These are phyloP conservation scores for Curvularia lunata DNA, from an alignment of 2,329 filamentous ascomycete species.

Conservation along the genomic window DNA sequence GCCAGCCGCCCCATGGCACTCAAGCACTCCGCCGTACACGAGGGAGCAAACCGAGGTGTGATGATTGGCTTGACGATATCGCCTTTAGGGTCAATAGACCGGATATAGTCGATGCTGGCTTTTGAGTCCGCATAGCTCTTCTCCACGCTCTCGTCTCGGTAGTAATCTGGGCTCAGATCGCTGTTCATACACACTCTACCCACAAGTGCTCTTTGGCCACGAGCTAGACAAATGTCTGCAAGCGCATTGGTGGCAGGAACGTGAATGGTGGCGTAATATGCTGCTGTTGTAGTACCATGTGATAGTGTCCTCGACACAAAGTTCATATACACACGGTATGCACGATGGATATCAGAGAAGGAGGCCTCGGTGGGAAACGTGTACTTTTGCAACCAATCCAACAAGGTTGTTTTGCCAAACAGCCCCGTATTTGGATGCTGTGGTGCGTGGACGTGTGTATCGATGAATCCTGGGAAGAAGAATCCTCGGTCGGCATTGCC, in stretches of 20 bases:
- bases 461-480: conserved; percentile 86
- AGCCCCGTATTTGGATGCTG: conserved; percentile 95
- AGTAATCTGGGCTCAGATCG: conserved; percentile 74
- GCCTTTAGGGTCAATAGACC: conserved; percentile 67
- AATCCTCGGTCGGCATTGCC: conserved; percentile 66
- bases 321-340: conserved; percentile 74
- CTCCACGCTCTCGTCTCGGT: conserved; percentile 73
- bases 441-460: conserved; percentile 93
- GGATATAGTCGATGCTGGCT: conserved; percentile 64
- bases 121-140: conserved; percentile 61
- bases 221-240: conserved; percentile 76
- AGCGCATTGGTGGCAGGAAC: conserved; percentile 90
- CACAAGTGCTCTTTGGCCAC: conserved; percentile 88
- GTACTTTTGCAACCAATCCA: conserved; percentile 93
- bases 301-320: conserved; percentile 81
- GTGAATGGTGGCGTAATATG: conserved; percentile 93
- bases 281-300: conserved; percentile 89
- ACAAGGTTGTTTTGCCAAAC: conserved; percentile 89
- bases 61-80: conserved; percentile 77
- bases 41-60: conserved; percentile 70
- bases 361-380: conserved; percentile 92
- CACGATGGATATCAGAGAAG: conserved; percentile 66
- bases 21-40: conserved; percentile 64
- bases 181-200: conserved; percentile 94
- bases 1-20: conserved; percentile 69